Evolutionary conservation across 371 early-diverging fungal species (phyloP).

Genomic region (Vairimorpha necatrix): DNA sequence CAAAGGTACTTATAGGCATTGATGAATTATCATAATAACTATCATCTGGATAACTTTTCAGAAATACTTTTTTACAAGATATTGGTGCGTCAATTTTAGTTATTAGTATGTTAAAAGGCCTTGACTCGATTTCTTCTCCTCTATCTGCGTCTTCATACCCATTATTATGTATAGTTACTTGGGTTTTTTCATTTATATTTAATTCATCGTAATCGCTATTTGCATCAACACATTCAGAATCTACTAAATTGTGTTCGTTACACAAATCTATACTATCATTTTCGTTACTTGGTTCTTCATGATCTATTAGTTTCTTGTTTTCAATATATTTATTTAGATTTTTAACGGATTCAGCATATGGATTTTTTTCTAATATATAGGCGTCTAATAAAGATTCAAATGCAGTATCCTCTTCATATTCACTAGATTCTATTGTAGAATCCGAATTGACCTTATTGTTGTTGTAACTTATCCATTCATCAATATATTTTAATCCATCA

Average conservation of each 20-base stretch:
- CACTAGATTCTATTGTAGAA: neutral
- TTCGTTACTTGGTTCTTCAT: neutral
- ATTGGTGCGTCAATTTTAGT: neutral
- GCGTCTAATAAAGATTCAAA: slow-evolving; percentile 9
- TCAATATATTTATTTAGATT: neutral
- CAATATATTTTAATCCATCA: slow-evolving; percentile 19
- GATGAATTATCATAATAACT: neutral
- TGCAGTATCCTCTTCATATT: slow-evolving; percentile 3
- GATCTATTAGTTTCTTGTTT: neutral
- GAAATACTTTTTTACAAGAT: neutral
- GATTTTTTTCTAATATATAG: neutral
- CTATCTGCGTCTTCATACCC: too few relatives aligned
- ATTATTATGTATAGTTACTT: too few relatives aligned
- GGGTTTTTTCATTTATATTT: neutral
- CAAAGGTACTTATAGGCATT: neutral
- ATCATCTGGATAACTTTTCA: neutral
- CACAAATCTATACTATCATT: neutral
- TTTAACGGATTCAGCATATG: neutral
- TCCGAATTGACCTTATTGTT: neutral
- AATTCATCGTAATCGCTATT: neutral
- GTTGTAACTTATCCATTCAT: slow-evolving; percentile 12
- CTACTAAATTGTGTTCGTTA: neutral
- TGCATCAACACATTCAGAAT: neutral
- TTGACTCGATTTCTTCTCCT: neutral
- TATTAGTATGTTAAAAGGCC: neutral